Percentiles rank a stretch among this genome's conserved stretches.
Evolutionary conservation across 306 rosid genomes (phyloP).

Genomic region (Castanea mollissima): DNA sequence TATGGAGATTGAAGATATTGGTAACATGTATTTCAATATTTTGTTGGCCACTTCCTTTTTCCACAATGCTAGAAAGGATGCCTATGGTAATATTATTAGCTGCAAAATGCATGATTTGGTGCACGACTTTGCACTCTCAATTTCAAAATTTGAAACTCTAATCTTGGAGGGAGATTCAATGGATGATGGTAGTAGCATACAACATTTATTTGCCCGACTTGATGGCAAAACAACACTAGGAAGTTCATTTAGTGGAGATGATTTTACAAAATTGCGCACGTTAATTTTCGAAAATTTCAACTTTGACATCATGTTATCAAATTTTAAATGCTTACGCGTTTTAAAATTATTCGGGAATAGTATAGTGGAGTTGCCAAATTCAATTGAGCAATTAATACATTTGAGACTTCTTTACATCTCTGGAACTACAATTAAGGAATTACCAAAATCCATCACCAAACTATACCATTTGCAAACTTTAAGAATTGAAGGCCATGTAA

Average conservation of each 20-base stretch:
- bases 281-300: not conserved
- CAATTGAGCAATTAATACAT: no score
- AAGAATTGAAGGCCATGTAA: not conserved
- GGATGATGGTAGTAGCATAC: not conserved
- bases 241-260: not conserved
- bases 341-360: not conserved
- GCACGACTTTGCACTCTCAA: conserved; percentile 17
- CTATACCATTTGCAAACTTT: conserved; percentile 3
- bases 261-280: not conserved
- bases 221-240: no score
- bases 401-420: no score
- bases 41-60: conserved; percentile 11
- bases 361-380: not conserved
- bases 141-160: not conserved
- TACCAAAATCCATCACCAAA: no score
- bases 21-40: no score
- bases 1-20: no score
- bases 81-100: accelerated
- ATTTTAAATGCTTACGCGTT: not conserved
- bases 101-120: conserved; percentile 3
- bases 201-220: accelerated
- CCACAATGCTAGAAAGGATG: conserved; percentile 2
- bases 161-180: not conserved
- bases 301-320: not conserved
- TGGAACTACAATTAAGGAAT: accelerated